Base-by-base conservation (phyloP, 768 basidiomycete species). In the Clitopilus hobsonii region DNA sequence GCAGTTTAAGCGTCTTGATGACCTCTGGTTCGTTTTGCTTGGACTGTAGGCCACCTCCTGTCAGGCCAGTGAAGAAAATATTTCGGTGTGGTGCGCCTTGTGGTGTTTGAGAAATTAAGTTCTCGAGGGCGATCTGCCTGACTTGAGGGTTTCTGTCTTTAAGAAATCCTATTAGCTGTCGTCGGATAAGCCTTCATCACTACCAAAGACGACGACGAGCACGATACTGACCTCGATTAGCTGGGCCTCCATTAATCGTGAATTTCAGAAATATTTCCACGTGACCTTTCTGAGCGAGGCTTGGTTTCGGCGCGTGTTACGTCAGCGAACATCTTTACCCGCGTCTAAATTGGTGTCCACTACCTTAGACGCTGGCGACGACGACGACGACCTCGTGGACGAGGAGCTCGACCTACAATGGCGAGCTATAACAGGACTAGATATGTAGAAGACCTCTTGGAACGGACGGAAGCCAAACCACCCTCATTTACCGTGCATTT, bases 121-220 rank as follows among this genome's bases (percentile, higher is more conserved):
- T 91, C 38, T 85, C 80, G 6, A 98, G 77, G 3, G 96, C 92
- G 55, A 97, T 79, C 63, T 89, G 87, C 45, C 96, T 82, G 18
- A 89, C 95, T 64, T 93, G 85, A 0, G 90, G 91, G 61, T 95
- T 96, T 56, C 78, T 80, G 59, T 95, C 93, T 61, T 86, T 82
- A 51, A 98, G 71, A 66, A 98, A 98, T 2, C 82, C 84, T 11
- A 94, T 69, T 22, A 98, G 83, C 85, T 97, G 69, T n/a, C 51
- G 24, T 55, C 11, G 25, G 32, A 38, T 51, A 25, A 26, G 18
- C n/a, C 27, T 49, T 23, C 16, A 25, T 18, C n/a, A 52, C 54
- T 14, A 58, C 54, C 29, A 24, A 27, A 30, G 18, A 27, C 20
- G 36, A 41, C 6, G 28, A n/a, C 36, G 38, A 18, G 23, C 22